Conservation (phyloP, 441 rosid species). For the Syzygium malaccense region DNA sequence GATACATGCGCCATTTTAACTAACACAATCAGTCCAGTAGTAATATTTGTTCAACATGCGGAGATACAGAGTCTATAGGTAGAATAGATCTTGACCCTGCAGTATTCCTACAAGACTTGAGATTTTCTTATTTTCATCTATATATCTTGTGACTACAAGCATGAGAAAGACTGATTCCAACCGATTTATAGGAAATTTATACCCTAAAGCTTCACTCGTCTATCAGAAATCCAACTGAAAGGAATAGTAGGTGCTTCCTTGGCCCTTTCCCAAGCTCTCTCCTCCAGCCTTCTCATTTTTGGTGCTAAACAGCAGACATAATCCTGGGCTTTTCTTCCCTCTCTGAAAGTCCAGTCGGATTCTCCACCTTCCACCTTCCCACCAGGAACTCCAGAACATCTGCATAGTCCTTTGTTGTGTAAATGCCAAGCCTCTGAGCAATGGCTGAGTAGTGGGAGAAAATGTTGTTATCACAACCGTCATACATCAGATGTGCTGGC, state of each 20-base stretch:
- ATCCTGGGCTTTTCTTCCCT: background rate
- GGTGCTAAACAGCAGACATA: background rate
- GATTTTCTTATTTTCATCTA: no score
- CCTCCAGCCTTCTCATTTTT: background rate
- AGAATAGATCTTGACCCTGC: no score
- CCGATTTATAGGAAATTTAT: background rate
- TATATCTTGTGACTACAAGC: no score
- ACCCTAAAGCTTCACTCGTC: background rate
- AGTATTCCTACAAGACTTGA: no score
- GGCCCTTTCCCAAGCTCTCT: background rate
- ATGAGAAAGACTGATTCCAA: no score
- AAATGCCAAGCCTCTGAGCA: background rate
- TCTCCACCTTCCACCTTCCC: slow-evolving; percentile 6
- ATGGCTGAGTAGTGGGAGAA: background rate
- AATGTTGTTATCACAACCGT: background rate
- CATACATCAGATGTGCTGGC: slow-evolving; percentile 7
- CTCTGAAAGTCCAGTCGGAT: slow-evolving; percentile 1
- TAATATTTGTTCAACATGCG: no score
- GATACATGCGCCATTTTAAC: no score
- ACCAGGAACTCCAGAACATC: slow-evolving; percentile 3
- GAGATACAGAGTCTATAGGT: no score
- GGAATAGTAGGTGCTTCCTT: background rate
- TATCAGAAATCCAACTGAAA: background rate
- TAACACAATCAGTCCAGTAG: no score
- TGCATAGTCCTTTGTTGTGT: background rate